Percentiles rank a stretch among this genome's conserved stretches.
These are phyloP conservation scores for Nemania sp. DNA, from an alignment of 2,329 filamentous ascomycete species.

Conservation along the genomic window DNA sequence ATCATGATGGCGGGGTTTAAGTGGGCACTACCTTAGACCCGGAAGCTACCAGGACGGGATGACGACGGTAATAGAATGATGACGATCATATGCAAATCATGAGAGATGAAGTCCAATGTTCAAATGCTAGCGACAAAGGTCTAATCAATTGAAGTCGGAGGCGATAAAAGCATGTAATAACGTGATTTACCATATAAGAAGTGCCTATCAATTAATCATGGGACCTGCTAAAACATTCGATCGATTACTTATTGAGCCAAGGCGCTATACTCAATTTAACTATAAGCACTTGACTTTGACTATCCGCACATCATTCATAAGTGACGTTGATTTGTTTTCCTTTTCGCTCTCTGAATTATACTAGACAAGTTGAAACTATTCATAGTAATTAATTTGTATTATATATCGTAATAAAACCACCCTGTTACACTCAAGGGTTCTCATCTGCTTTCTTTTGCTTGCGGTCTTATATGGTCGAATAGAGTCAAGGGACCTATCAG, in stretches of 20 bases:
- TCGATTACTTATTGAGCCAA: neutral
- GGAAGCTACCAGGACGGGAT: conserved; percentile 29
- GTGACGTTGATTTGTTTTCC: too few relatives aligned
- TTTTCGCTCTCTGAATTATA: neutral
- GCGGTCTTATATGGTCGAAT: neutral
- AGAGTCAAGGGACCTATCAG: neutral
- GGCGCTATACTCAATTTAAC: too few relatives aligned
- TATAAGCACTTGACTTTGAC: too few relatives aligned
- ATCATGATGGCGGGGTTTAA: conserved; percentile 27
- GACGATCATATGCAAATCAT: conserved; percentile 21
- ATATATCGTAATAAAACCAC: neutral
- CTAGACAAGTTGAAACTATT: neutral
- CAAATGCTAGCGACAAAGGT: too few relatives aligned
- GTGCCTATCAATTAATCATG: neutral
- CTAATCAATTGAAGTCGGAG: neutral
- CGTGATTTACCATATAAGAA: neutral
- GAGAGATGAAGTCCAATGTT: neutral
- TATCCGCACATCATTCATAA: neutral
- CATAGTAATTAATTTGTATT: neutral
- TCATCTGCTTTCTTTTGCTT: neutral
- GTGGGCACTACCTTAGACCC: conserved; percentile 10
- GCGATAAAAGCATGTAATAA: neutral
- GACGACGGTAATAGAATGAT: conserved; percentile 18
- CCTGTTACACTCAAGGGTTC: neutral
- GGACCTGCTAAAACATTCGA: too few relatives aligned